Conservation (phyloP, 352 stramenopile genomes). For the Globisporangium radiosum region DNA sequence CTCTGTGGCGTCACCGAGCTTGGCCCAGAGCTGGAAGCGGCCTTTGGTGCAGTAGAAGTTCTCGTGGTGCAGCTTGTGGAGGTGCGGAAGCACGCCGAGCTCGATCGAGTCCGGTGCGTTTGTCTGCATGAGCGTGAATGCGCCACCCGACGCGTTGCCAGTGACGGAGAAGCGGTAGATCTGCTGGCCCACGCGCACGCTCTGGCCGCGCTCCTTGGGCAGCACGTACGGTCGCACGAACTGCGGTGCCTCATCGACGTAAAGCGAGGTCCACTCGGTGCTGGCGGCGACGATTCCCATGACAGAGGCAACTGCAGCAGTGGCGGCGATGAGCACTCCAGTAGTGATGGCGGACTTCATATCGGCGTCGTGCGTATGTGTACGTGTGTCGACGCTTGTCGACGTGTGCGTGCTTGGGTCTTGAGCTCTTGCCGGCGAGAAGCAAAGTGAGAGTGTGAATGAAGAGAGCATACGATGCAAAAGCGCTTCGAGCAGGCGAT, state of each 20-base stretch:
- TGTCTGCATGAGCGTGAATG: constrained; percentile 38
- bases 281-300: not conserved
- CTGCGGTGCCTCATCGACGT: constrained; percentile 34
- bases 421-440: too few species aligned
- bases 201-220: constrained; percentile 34
- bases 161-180: constrained; percentile 51
- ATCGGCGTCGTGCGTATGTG: too few species aligned
- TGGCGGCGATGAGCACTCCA: not conserved
- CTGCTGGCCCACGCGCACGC: constrained; percentile 31
- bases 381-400: too few species aligned
- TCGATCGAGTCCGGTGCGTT: constrained; percentile 38
- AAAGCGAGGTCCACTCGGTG: constrained; percentile 19
- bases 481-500: too few species aligned
- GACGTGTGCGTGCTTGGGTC: too few species aligned
- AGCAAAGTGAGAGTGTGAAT: too few species aligned
- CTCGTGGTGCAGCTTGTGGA: constrained; percentile 54
- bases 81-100: constrained; percentile 41
- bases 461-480: too few species aligned
- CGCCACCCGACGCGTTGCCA: constrained; percentile 30
- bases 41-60: constrained; percentile 55
- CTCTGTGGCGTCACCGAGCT: constrained; percentile 26
- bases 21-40: constrained; percentile 41
- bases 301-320: not conserved
- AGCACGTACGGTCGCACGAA: constrained; percentile 38
- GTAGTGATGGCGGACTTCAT: constrained; percentile 10